These are phyloP conservation scores for Prinsepia uniflora DNA, from an alignment of 306 rosid species.

Conservation along the genomic window DNA sequence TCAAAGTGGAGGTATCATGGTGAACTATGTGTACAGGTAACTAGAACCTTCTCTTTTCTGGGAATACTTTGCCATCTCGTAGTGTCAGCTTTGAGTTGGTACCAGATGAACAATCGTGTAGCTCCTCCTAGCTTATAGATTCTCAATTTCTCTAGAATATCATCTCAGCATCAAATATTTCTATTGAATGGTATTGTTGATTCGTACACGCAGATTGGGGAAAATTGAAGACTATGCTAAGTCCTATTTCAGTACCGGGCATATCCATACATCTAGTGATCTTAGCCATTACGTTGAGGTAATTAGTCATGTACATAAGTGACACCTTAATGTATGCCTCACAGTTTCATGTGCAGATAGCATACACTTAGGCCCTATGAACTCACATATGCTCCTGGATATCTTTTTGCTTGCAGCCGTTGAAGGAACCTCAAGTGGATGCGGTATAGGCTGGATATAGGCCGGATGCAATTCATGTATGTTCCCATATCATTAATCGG, in stretches of 20 bases:
- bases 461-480: not conserved
- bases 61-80: too few relatives aligned
- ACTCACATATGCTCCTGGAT: not conserved
- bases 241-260: constrained; percentile 71
- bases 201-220: constrained; percentile 53
- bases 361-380: not conserved
- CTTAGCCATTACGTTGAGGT: constrained; percentile 47
- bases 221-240: constrained; percentile 77
- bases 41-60: constrained; percentile 13
- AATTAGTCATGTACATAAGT: constrained; percentile 23
- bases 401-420: constrained; percentile 30
- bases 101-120: too few relatives aligned
- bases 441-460: not conserved
- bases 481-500: not conserved
- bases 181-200: not conserved
- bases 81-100: too few relatives aligned
- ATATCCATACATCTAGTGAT: constrained; percentile 58
- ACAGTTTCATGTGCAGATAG: not conserved
- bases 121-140: not conserved
- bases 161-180: not conserved
- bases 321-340: not conserved
- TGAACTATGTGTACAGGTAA: constrained; percentile 88
- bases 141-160: not conserved
- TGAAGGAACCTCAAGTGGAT: constrained; percentile 16
- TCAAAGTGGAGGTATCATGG: constrained; percentile 95